Conservation (phyloP, 371 early-diverging fungal genomes). For the Basidiobolus meristosporus region DNA sequence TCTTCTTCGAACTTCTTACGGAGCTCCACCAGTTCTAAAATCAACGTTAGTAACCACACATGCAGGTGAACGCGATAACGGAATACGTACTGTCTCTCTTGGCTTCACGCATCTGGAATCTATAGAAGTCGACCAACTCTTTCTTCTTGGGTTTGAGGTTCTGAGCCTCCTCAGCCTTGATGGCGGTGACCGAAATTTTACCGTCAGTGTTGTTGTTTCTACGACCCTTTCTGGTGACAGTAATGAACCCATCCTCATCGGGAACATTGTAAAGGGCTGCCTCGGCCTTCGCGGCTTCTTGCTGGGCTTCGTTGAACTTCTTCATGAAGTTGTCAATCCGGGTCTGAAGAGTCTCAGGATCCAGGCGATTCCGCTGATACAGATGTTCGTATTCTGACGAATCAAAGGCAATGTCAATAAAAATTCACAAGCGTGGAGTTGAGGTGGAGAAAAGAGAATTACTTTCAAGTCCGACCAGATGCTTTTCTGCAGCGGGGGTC, state of each 20-base stretch:
- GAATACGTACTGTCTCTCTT: slow-evolving; percentile 55
- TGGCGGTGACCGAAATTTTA: slow-evolving; percentile 28
- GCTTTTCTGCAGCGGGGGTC: slow-evolving; percentile 14
- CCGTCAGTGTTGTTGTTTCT: slow-evolving; percentile 34
- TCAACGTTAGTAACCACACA: not conserved
- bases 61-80: not conserved
- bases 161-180: slow-evolving; percentile 20
- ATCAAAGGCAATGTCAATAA: too few species aligned
- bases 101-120: slow-evolving; percentile 83
- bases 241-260: slow-evolving; percentile 89
- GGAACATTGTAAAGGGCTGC: slow-evolving; percentile 47
- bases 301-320: slow-evolving; percentile 31
- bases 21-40: slow-evolving; percentile 59
- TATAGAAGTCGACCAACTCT: slow-evolving; percentile 71
- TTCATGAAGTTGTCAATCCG: not conserved
- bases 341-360: not conserved
- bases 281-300: slow-evolving; percentile 37
- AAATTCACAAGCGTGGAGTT: not conserved
- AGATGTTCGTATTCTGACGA: too few species aligned
- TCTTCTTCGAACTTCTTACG: slow-evolving; percentile 85
- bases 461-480: slow-evolving; percentile 28
- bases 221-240: slow-evolving; percentile 51
- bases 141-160: slow-evolving; percentile 38
- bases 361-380: too few species aligned
- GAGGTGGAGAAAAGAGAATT: slow-evolving; percentile 7